Conservation (phyloP, 140 eudicot genomes). For the Bidens hawaiensis region DNA sequence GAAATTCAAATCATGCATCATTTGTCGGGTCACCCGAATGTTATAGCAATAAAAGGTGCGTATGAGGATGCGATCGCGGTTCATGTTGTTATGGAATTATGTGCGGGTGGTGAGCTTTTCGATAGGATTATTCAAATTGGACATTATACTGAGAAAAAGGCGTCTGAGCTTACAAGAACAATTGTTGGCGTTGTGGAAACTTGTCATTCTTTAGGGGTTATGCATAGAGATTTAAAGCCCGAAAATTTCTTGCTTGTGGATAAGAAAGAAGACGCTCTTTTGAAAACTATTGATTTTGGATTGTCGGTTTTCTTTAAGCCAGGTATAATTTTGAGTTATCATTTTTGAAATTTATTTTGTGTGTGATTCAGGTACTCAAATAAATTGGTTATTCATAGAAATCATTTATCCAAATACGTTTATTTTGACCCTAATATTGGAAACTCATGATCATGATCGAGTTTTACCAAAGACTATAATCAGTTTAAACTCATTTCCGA, state of each 20-base stretch:
- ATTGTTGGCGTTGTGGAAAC: not conserved
- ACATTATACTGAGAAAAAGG: not conserved
- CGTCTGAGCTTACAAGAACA: not conserved
- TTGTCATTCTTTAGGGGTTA: conserved; percentile 8
- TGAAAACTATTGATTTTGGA: not conserved
- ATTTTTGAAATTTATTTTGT: not conserved
- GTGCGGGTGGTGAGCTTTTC: conserved; percentile 10
- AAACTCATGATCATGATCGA: conserved; percentile 10
- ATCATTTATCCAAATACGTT: not conserved
- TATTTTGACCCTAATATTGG: not conserved
- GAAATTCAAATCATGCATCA: conserved; percentile 10
- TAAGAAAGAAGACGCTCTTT: not conserved
- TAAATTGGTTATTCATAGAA: not conserved
- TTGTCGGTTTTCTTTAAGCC: not conserved
- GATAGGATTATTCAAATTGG: not conserved
- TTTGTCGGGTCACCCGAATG: conserved; percentile 6
- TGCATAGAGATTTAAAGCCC: not conserved
- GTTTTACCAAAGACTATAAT: not conserved
- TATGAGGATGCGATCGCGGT: conserved; percentile 6
- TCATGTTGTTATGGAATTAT: conserved; percentile 1
- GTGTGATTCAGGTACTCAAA: not conserved
- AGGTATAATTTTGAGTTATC: not conserved
- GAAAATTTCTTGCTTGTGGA: conserved; percentile 7
- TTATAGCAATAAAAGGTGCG: not conserved
- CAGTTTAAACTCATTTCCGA: not conserved